Evolutionary conservation across 2,329 filamentous ascomycete species (phyloP), one percentile per base, ranked within the genome.

Genomic region (Mariannaea elegans): DNA sequence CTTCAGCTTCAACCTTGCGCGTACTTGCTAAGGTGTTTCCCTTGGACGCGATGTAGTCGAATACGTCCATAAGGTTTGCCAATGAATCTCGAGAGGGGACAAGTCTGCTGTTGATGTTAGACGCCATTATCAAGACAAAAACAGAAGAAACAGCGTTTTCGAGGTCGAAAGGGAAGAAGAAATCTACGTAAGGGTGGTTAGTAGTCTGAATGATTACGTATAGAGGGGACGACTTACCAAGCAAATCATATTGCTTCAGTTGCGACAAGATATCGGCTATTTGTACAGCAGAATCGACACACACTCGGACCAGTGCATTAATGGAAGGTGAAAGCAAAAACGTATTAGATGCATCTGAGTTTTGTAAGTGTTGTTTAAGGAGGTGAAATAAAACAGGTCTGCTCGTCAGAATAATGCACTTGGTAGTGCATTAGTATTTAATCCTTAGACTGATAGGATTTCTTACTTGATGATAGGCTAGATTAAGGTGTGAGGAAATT

Each of bases 141-240:
- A 54, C 36, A 9, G 59, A 53, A 6, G 59, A 61, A 21, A 47
- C 44, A 19, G 59, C 49, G 12, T 29, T 47, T 24, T 61, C 59
- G 3, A 61, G 49, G 47, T 61, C 59, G 31, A 60, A 60, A 4
- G 57, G 57, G 7, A 60, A 31, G 23, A 60, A 50, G 23, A 50
- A 39, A 19, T 60, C 57, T 56, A 14, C 18, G 12, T n/a, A 21
- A 29, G n/a, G n/a, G n/a, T n/a, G n/a, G n/a, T n/a, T n/a, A n/a
- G n/a, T 21, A 51, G 39, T 39, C 13, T n/a, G 10, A 8, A 13
- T n/a, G n/a, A 8, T 27, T 39, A 39, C 13, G 18, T 41, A 5
- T 41, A 29, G 7, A 14, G 12, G 7, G 32, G 1, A 12, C n/a
- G n/a, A n/a, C 9, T 49, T n/a, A 56, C 57, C 51, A 24, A 60